Conservation (phyloP, 2,329 filamentous ascomycete genomes). For the Cercospora zeae-maydis region DNA sequence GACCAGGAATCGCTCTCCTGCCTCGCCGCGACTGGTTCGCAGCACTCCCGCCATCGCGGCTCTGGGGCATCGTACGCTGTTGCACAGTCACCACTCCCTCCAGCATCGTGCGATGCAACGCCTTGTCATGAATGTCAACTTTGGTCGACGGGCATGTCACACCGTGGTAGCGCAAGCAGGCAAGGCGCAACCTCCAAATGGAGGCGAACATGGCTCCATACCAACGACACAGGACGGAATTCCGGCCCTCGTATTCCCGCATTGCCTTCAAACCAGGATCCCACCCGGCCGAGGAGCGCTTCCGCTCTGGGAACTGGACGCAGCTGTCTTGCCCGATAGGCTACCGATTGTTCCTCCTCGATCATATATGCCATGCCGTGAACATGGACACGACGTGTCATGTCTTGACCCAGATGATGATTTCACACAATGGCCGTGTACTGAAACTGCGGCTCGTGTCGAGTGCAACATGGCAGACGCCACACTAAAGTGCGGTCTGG, state of each 20-base stretch:
- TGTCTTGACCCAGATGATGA: background rate
- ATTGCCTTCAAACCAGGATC: background rate
- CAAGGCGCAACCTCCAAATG: slow-evolving; percentile 10
- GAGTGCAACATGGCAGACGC: slow-evolving; percentile 7
- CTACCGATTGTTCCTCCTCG: background rate
- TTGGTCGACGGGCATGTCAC: slow-evolving; percentile 23
- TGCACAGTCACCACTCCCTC: slow-evolving; percentile 15
- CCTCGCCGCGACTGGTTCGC: slow-evolving; percentile 17
- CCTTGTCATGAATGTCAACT: slow-evolving; percentile 20
- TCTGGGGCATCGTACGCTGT: slow-evolving; percentile 10
- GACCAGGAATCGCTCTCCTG: slow-evolving; percentile 18
- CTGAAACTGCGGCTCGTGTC: slow-evolving; percentile 7
- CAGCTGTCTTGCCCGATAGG: background rate
- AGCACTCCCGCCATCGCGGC: slow-evolving; percentile 21
- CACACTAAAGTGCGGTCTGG: slow-evolving; percentile 3
- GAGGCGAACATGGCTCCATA: background rate
- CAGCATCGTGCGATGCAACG: slow-evolving; percentile 20
- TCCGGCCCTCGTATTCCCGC: background rate
- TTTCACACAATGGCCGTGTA: background rate
- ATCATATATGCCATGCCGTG: background rate
- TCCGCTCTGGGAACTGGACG: background rate
- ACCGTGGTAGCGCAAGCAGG: slow-evolving; percentile 19
- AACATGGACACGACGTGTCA: background rate
- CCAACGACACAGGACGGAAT: background rate
- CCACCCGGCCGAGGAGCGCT: background rate